Conservation (phyloP, 2,329 filamentous ascomycete species). For the Albifimbria verrucaria region DNA sequence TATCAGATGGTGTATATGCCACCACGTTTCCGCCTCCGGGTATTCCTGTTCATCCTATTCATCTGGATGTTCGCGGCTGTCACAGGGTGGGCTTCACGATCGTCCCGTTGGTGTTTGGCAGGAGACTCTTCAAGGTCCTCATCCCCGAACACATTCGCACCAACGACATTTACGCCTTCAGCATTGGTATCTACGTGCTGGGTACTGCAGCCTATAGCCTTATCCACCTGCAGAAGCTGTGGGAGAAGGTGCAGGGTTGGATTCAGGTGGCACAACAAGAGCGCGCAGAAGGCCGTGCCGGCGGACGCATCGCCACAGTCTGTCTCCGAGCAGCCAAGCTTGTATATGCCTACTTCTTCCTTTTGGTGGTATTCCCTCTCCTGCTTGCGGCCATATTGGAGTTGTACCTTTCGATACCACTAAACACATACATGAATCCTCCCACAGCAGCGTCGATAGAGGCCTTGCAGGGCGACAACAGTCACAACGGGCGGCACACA, state of each 20-base stretch:
- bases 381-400: constrained; percentile 78
- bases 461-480: constrained; percentile 18
- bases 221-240: constrained; percentile 46
- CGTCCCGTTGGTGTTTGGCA: constrained; percentile 80
- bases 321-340: constrained; percentile 42
- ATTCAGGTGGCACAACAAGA: constrained; percentile 15
- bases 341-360: constrained; percentile 70
- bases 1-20: constrained; percentile 78
- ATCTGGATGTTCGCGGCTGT: constrained; percentile 93
- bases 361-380: constrained; percentile 77
- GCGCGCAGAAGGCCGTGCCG: constrained; percentile 15
- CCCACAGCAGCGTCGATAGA: constrained; percentile 25
- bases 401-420: constrained; percentile 81
- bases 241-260: constrained; percentile 28
- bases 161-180: constrained; percentile 97
- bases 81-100: constrained; percentile 86
- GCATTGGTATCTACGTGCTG: constrained; percentile 79
- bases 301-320: constrained; percentile 22
- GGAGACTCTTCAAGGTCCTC: constrained; percentile 69
- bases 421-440: constrained; percentile 71
- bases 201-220: constrained; percentile 63
- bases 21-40: constrained; percentile 75
- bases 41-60: constrained; percentile 80
- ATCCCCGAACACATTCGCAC: constrained; percentile 70
- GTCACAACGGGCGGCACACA: constrained; percentile 51